These are phyloP conservation scores for Solanum virginianum DNA, from an alignment of 257 asterid species.

Conservation along the genomic window DNA sequence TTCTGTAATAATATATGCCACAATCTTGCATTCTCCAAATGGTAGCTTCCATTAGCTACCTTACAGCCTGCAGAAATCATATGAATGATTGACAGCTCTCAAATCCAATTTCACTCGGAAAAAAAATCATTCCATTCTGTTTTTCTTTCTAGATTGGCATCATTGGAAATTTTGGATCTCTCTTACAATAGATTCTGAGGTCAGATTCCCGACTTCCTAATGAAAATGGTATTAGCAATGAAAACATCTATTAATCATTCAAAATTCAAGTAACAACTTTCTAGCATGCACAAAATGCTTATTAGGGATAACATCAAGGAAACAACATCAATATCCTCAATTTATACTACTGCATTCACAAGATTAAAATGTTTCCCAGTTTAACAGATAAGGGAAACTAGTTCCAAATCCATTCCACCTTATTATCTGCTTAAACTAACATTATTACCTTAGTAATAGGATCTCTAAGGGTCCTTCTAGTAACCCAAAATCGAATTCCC, in stretches of 20 bases:
- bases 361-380: no score
- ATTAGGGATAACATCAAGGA: not conserved
- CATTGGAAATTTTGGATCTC: no score
- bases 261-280: not conserved
- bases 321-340: not conserved
- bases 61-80: no score
- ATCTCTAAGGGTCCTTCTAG: slow-evolving; percentile 61
- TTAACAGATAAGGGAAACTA: not conserved
- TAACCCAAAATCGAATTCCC: slow-evolving; percentile 56
- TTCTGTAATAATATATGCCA: no score
- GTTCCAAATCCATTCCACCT: not conserved
- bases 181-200: no score
- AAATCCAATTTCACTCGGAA: no score
- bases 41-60: no score
- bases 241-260: not conserved
- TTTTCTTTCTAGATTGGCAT: no score
- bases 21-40: no score
- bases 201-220: no score
- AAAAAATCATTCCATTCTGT: no score
- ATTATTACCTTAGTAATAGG: slow-evolving; percentile 57
- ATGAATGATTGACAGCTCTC: no score
- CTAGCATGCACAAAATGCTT: not conserved
- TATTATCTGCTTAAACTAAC: not conserved
- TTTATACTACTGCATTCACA: not conserved
- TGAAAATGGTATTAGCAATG: not conserved